phyloP scores from a whole-genome alignment of 192 early-diverging fungal species.

The Linnemannia elongata region DNA sequence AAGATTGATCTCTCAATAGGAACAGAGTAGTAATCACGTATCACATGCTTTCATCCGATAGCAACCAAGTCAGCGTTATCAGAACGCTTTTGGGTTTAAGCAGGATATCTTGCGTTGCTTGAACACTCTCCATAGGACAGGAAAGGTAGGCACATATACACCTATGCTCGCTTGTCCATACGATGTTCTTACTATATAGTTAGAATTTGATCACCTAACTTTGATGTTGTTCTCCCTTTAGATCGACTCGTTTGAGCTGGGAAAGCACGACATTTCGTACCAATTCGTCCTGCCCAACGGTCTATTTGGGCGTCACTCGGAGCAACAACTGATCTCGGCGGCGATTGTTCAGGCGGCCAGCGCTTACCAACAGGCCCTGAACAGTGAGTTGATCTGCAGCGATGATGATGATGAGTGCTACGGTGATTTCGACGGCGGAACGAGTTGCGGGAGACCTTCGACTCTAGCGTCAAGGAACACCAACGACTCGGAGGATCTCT shows the following conservation, averaged over 20 bases:
- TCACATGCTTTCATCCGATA: neutral
- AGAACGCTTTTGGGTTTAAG: constrained; percentile 53
- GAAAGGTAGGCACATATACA: constrained; percentile 20
- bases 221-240: neutral
- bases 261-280: constrained; percentile 38
- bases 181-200: neutral
- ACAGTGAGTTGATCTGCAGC: constrained; percentile 1
- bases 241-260: constrained; percentile 47
- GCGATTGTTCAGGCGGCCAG: constrained; percentile 42
- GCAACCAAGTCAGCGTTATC: constrained; percentile 57
- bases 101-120: constrained; percentile 50
- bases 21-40: neutral
- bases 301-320: constrained; percentile 34
- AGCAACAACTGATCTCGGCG: constrained; percentile 49
- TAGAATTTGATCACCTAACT: neutral
- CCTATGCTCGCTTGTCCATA: neutral
- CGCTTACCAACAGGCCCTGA: constrained; percentile 35
- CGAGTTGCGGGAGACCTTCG: neutral
- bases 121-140: constrained; percentile 28
- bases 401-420: constrained; percentile 8
- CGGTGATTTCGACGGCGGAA: neutral
- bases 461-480: neutral
- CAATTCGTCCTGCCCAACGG: constrained; percentile 41
- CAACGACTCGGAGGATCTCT: constrained; percentile 10
- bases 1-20: neutral